phyloP scores from a whole-genome alignment of 208 protist species.

The Leishmania martiniquensis region DNA sequence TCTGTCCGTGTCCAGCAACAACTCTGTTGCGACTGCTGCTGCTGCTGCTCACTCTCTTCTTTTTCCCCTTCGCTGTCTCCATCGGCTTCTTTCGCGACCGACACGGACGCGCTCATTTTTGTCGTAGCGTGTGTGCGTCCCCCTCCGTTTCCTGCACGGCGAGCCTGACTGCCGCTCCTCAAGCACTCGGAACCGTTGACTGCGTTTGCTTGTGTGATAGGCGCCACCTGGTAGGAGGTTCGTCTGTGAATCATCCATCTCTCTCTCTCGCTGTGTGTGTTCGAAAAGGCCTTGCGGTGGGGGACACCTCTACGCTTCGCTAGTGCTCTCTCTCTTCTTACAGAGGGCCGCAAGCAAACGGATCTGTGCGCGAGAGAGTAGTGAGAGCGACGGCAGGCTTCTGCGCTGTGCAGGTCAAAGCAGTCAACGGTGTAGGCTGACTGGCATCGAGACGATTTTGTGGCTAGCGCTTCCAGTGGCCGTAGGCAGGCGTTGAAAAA shows the following conservation, averaged over 20 bases:
- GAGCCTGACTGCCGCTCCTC: neutral
- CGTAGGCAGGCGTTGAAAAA: neutral
- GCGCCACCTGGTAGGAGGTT: neutral
- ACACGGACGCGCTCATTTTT: neutral
- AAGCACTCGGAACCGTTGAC: neutral
- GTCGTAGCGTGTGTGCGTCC: neutral
- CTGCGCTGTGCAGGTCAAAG: neutral
- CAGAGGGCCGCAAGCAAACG: neutral
- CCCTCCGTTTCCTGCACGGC: neutral
- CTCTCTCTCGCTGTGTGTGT: too few species aligned
- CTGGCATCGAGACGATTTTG: neutral
- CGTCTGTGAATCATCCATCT: neutral
- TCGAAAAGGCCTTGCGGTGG: neutral
- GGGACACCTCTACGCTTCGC: neutral
- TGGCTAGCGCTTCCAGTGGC: neutral
- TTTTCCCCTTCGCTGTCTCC: neutral
- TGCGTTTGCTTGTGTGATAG: neutral
- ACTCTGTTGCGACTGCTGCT: neutral
- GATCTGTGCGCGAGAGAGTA: neutral
- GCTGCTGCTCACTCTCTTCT: neutral
- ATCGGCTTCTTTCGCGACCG: neutral
- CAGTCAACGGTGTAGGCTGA: neutral
- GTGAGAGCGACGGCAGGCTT: neutral
- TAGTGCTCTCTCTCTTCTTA: neutral
- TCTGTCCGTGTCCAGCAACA: slow-evolving; percentile 5